Evolutionary conservation across 2,329 filamentous ascomycete species (phyloP).

Genomic region (Lachnellula suecica): DNA sequence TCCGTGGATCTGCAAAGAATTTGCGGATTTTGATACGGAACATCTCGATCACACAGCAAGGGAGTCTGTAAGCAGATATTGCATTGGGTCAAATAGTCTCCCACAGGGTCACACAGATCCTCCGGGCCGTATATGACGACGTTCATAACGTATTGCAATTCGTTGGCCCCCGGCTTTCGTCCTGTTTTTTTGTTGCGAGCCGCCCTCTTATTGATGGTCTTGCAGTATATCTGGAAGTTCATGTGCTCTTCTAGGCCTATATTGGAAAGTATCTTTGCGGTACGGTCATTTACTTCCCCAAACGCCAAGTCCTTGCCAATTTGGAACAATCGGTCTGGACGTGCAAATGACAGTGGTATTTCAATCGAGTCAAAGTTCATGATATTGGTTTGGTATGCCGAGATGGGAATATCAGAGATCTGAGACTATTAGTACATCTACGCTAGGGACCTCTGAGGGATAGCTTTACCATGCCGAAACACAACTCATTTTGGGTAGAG

Average conservation of each 20-base stretch:
- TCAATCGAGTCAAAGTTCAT: constrained; percentile 1
- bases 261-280: not conserved
- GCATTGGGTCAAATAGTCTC: constrained; percentile 8
- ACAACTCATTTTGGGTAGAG: not conserved
- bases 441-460: not conserved
- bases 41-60: constrained; percentile 7
- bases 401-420: constrained; percentile 7
- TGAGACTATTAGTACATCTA: not conserved
- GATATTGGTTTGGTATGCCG: not conserved
- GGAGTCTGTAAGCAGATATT: constrained; percentile 11
- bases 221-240: constrained; percentile 3
- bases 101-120: constrained; percentile 4
- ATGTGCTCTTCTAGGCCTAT: not conserved
- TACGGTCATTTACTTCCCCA: constrained; percentile 1
- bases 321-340: not conserved
- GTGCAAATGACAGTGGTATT: not conserved
- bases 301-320: not conserved
- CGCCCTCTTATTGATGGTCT: constrained; percentile 2
- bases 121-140: constrained; percentile 11
- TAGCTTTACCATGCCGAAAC: not conserved
- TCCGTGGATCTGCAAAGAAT: constrained; percentile 2
- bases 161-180: constrained; percentile 3
- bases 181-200: constrained; percentile 1
- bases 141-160: constrained; percentile 9
- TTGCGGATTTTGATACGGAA: constrained; percentile 12